Base-by-base conservation (phyloP, 768 basidiomycete genomes). In the Strobilomyces echinocephalus region DNA sequence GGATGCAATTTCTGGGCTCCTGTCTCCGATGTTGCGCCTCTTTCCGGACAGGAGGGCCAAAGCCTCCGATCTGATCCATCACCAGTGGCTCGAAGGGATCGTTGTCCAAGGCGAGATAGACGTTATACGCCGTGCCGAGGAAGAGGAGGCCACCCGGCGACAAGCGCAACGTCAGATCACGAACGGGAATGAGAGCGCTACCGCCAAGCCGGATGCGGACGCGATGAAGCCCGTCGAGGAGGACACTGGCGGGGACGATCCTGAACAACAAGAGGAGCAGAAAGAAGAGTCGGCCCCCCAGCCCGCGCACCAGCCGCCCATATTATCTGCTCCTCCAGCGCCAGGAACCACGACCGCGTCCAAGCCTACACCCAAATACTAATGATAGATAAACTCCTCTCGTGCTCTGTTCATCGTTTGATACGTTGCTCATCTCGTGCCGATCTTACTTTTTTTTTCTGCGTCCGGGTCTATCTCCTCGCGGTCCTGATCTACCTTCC, bases 81-180 rank as follows among this genome's bases (percentile, higher is more conserved):
- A 97, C 66, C 77, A 79, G 36, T 98, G 95, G 94, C 75, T 97
- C 8, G 87, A 88, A 14, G 87, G 83, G 5, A 74, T 91, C 21
- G 79, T 85, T 21, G 94, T 97, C 0, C 90, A 92, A 66, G 94
- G 94, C 38, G 94, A 97, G 74, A 74, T 93, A 24, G 93, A 95
- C 63, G 75, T 85, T n/a, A 81, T 89, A 49, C 74, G 81, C 28
- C 74, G 85, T 21, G 78, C 80, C 24, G 85, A 89, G 63, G 75
- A 78, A 50, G 76, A 76, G 57, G 80, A 84, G 35, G 66, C 67
- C 28, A 3, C 49, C 21, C 57, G 68, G 24, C 60, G 56, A 40
- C 21, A 50, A 2, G 21, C 55, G 0, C 65, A 69, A 8, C 57
- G 28, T 8, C 56, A 46, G 41, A 15, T 55, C 18, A 35, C 55